Conservation (phyloP, 495 filamentous ascomycete genomes). For the Trichoderma asperelloides region DNA sequence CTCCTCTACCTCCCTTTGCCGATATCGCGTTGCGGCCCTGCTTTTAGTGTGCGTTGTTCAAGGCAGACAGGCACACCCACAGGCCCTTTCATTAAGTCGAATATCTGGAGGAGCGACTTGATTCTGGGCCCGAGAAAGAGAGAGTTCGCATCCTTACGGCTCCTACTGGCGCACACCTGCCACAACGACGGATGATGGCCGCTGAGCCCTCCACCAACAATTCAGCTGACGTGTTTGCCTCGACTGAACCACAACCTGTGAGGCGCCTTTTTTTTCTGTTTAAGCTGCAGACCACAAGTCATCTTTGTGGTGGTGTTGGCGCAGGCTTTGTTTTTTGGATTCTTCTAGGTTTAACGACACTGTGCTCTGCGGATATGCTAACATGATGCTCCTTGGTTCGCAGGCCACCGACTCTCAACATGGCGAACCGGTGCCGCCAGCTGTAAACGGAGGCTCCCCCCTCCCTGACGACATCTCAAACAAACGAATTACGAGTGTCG, state of each 20-base stretch:
- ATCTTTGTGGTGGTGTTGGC: not conserved
- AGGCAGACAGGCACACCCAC: not conserved
- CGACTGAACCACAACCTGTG: slow-evolving; percentile 38
- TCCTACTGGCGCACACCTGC: slow-evolving; percentile 22
- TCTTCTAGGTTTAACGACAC: not conserved
- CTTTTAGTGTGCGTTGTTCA: not conserved
- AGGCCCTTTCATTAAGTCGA: not conserved
- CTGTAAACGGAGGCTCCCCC: slow-evolving; percentile 33
- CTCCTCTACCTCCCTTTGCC: not conserved
- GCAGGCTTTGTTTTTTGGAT: not conserved
- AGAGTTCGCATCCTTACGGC: slow-evolving; percentile 16
- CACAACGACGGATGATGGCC: slow-evolving; percentile 44
- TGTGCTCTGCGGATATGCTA: not conserved
- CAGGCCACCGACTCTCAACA: slow-evolving; percentile 26
- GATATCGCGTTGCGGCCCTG: not conserved
- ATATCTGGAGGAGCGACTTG: not conserved
- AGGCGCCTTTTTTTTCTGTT: slow-evolving; percentile 18
- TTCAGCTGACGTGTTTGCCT: slow-evolving; percentile 42
- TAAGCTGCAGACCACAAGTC: not conserved
- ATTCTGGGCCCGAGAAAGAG: not conserved
- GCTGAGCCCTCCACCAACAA: slow-evolving; percentile 43
- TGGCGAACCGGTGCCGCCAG: slow-evolving; percentile 30
- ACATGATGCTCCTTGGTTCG: not conserved
- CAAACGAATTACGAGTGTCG: slow-evolving; percentile 40
- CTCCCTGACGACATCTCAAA: slow-evolving; percentile 36